Evolutionary conservation across 176 grass and related monocot species (phyloP), one percentile per base, ranked within the genome.

Genomic region (Zea mays): DNA sequence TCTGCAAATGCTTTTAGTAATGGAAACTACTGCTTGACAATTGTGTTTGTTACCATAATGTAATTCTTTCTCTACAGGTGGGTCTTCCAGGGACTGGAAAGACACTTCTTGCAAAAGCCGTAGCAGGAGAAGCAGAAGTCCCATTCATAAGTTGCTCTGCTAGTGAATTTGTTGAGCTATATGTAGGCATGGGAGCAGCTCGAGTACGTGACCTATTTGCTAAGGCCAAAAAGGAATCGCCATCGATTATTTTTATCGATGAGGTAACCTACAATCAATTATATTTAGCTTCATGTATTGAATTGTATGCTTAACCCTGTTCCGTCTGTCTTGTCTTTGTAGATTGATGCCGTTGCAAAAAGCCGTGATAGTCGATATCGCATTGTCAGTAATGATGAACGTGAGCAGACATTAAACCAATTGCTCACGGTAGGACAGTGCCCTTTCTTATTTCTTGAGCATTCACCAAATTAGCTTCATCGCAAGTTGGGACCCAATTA

Each of bases 101-200:
- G 77, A 99, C 96, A 60, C 96, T 99, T 78, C 88, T 99, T 61
- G 96, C 96, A 47, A 99, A 99, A 85, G 96, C 96, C 5, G 96
- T 99, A 80, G 96, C 96, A 56, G 96, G 96, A 61, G 96, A 99
- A 90, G 96, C 96, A 8, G 96, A 99, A 81, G 96, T 99, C 57
- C 96, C 96, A 72, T 99, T 99, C 69, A 99, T 99, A 87, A 99
- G 96, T 84, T 99, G 96, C 85, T 99, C 96, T 47, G 96, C 96
- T 67, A 99, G 96, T 92, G 96, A 99, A 84, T 99, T 99, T 87
- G 96, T 99, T 40, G 96, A 99, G 78, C 64, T 99, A 65, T 99
- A 99, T 89, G 92, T 99, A 40, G 96, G 96, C 57, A 99, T 95
- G 96, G 96, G 96, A 81, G 96, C 96, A 75, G 93, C 96, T 62